phyloP scores from a whole-genome alignment of 78 protist species.

The Polysphondylium violaceum region DNA sequence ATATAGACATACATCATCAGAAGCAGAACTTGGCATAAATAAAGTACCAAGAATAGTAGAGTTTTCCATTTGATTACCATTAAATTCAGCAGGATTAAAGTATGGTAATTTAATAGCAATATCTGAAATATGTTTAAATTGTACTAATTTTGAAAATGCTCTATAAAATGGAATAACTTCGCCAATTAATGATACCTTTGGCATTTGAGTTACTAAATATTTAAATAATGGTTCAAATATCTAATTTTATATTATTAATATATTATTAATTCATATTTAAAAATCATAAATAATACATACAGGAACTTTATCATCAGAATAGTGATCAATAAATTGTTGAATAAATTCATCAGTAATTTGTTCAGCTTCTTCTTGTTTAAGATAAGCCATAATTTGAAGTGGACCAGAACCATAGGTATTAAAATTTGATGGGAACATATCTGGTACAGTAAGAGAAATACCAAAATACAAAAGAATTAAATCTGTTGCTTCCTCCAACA shows the following conservation, averaged over 20 bases:
- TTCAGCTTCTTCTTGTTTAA: conserved; percentile 35
- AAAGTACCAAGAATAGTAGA: conserved; percentile 28
- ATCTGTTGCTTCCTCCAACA: conserved; percentile 31
- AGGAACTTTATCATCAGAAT: conserved; percentile 32
- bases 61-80: conserved; percentile 62
- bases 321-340: conserved; percentile 7
- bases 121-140: conserved; percentile 56
- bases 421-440: conserved; percentile 53
- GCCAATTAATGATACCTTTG: conserved; percentile 25
- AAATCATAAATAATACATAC: not conserved
- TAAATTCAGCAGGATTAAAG: conserved; percentile 5
- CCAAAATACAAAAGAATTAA: conserved; percentile 54
- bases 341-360: conserved; percentile 48
- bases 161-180: conserved; percentile 23
- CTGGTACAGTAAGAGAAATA: conserved; percentile 39
- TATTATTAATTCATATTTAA: not conserved
- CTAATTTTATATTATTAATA: conserved; percentile 23
- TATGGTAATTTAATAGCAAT: conserved; percentile 27
- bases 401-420: conserved; percentile 42
- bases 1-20: conserved; percentile 17
- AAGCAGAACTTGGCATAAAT: conserved; percentile 29
- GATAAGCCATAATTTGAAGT: conserved; percentile 38
- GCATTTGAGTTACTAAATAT: not conserved
- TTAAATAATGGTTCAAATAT: conserved; percentile 52
- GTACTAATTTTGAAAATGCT: conserved; percentile 43